Conservation (phyloP, 2,329 filamentous ascomycete species). For the Zarea fungicola region DNA sequence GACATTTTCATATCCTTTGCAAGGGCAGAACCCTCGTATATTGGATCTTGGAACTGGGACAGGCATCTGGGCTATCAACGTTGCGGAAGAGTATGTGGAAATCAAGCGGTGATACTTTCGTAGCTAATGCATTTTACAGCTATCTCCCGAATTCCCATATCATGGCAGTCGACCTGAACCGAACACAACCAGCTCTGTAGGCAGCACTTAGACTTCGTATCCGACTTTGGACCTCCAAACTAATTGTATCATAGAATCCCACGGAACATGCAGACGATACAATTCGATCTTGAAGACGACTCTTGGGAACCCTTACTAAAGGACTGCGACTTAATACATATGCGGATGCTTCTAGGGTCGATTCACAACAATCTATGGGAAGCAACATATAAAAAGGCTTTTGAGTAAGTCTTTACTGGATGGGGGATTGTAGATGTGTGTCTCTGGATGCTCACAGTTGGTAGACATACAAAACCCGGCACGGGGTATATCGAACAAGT, state of each 20-base stretch:
- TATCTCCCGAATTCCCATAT: slow-evolving; percentile 24
- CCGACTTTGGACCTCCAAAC: background rate
- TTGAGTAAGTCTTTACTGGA: slow-evolving; percentile 44
- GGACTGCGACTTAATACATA: slow-evolving; percentile 76
- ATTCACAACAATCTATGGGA: slow-evolving; percentile 65
- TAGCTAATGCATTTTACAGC: slow-evolving; percentile 16
- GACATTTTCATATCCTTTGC: slow-evolving; percentile 19
- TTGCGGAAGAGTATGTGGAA: slow-evolving; percentile 60
- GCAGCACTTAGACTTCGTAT: slow-evolving; percentile 10
- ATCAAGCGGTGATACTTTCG: background rate
- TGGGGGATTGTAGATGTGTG: background rate
- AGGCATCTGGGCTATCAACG: slow-evolving; percentile 85
- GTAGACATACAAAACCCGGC: slow-evolving; percentile 70
- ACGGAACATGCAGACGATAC: slow-evolving; percentile 47
- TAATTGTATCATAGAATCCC: slow-evolving; percentile 55
- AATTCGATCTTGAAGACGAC: slow-evolving; percentile 70
- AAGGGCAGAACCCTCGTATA: slow-evolving; percentile 25
- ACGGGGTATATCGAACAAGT: slow-evolving; percentile 78
- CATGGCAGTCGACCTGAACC: slow-evolving; percentile 35
- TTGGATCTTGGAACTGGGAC: slow-evolving; percentile 77
- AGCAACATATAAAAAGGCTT: slow-evolving; percentile 65
- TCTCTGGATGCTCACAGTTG: slow-evolving; percentile 1
- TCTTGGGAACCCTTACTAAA: slow-evolving; percentile 47
- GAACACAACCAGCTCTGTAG: slow-evolving; percentile 35
- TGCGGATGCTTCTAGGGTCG: slow-evolving; percentile 73